Evolutionary conservation across 2,329 filamentous ascomycete genomes (phyloP), one percentile per base, ranked within the genome.

Genomic region (Hypoxylon sp.): DNA sequence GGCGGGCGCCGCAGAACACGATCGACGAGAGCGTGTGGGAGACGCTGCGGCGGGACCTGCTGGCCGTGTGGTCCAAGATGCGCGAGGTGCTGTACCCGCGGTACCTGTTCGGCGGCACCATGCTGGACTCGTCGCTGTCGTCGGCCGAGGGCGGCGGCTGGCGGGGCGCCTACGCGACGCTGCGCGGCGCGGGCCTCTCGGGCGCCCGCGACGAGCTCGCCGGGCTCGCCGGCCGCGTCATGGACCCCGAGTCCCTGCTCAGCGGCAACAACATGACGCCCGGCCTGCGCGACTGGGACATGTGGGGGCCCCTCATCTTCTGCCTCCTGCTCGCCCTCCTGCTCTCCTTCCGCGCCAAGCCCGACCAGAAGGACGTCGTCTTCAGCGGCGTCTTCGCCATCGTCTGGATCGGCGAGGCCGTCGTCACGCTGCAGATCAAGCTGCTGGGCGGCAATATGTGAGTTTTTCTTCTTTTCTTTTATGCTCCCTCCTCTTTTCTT

Each of bases 21-120:
- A 96, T 99, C 74, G 95, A 99, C 75, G 95, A 99, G 78, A 88
- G 88, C 1, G 95, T 99, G 35, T 99, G 95, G 95, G 91, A 94
- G 38, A 99, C 95, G n/a, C 81, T 99, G 59, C 91, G 90, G 48
- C 89, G 95, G 66, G 95, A 99, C 75, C 79, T 99, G 65, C 78
- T 94, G 6, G 95, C 92, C 21, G 92, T 98, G 29, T 98, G 95
- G 94, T 90, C 91, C 78, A 99, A 99, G 83, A 92, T 99, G 88
- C 88, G 91, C 75, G 94, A 97, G 80, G 95, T 99, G 33, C 85
- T 99, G 59, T 99, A 92, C 77, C 95, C 95, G 15, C 93, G 93
- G 72, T 98, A 98, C 78, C 83, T 99, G 45, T 88, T 99, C 20
- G 85, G 84, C 29, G 86, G 86, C 24, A 85, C 83, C 56, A 87